Base-by-base conservation (phyloP, 2,329 filamentous ascomycete species). In the Davidsoniella neocaledoniae region DNA sequence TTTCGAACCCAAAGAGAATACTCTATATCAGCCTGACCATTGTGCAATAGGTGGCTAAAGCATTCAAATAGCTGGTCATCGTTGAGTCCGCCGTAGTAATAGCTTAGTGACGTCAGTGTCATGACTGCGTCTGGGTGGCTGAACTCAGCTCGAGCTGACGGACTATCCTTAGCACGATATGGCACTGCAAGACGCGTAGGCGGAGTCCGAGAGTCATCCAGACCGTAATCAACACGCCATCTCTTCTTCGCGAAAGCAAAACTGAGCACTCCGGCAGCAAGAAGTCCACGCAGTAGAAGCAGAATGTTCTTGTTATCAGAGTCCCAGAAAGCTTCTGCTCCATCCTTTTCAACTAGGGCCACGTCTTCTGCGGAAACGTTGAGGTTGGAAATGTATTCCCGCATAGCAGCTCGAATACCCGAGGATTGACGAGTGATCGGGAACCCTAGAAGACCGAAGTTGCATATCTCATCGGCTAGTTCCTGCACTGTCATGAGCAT, bases 211-310 rank as follows among this genome's bases (percentile, higher is more conserved):
- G 53, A 56, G 0, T 56, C 53, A 56, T 77, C 70, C 0, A 74
- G 63, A 0, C 81, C 79, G 52, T 79, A 85, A 49, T 82, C 71
- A 0, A 85, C 79, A 2, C 73, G 62, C 74, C 76, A 85, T 1
- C 79, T 64, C 56, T 83, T 83, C 12, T 71, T 61, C 0, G 62
- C 60, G 0, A 83, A 61, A 0, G 64, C 65, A 51, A 79, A 80
- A 0, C 56, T 56, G 0, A 84, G 56, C 0, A 83, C 63, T 0
- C 75, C 71, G 0, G 66, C 60, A 0, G 74, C 72, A 7, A 84
- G 59, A 0, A 84, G 64, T 0, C 80, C 71, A 21, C 73, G 64
- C 0, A 80, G 56, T 1, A 77, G 60, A 0, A 77, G 59, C 0
- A 79, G 57, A 0, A 62, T 57, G 1, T 57, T 55, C 25, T 60